Evolutionary conservation across 2,329 filamentous ascomycete species (phyloP).

Genomic region (Helminthosporium solani): DNA sequence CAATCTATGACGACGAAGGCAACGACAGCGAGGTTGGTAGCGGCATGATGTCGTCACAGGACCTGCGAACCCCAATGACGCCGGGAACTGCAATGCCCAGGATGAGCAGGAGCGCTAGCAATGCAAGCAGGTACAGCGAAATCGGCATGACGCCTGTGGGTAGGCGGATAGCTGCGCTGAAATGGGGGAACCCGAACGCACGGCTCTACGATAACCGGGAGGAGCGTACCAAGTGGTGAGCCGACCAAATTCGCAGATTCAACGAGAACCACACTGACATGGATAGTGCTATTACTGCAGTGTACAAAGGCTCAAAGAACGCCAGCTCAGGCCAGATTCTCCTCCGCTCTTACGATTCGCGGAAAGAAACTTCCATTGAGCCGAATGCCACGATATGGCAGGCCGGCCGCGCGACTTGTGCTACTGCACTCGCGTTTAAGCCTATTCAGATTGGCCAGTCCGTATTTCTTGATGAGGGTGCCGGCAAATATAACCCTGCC

Average conservation of each 20-base stretch:
- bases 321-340: constrained; percentile 66
- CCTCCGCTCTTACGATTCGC: constrained; percentile 90
- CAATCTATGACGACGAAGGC: constrained; percentile 75
- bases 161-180: constrained; percentile 50
- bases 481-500: constrained; percentile 87
- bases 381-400: constrained; percentile 97
- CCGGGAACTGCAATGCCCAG: constrained; percentile 32
- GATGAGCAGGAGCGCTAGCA: constrained; percentile 66
- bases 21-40: constrained; percentile 62
- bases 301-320: constrained; percentile 79
- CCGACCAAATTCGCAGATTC: constrained; percentile 13
- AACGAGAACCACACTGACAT: constrained; percentile 14
- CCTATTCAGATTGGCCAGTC: constrained; percentile 92
- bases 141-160: constrained; percentile 64
- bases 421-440: constrained; percentile 92
- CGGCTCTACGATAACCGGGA: constrained; percentile 85
- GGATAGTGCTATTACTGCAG: constrained; percentile 78
- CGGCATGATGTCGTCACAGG: constrained; percentile 46
- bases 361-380: constrained; percentile 85
- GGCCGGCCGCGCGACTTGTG: constrained; percentile 89
- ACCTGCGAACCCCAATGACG: constrained; percentile 43
- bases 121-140: constrained; percentile 80
- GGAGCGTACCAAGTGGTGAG: constrained; percentile 85
- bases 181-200: constrained; percentile 80
- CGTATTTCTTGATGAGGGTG: constrained; percentile 88